Conservation (phyloP, 306 rosid species). For the Rosa chinensis region DNA sequence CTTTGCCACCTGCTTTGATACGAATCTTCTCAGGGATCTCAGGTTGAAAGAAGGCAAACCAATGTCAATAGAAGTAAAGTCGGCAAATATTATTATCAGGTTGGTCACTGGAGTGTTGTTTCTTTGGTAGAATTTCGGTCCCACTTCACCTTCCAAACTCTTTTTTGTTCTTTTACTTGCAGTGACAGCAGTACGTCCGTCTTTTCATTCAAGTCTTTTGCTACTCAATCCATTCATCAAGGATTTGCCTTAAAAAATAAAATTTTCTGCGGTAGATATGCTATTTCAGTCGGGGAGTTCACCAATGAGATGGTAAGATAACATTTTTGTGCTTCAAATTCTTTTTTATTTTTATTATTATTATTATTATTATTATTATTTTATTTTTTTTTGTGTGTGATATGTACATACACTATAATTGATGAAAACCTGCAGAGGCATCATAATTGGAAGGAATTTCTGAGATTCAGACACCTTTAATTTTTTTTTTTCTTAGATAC, state of each 20-base stretch:
- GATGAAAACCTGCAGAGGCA: neutral
- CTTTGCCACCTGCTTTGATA: slow-evolving; percentile 44
- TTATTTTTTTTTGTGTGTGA: neutral
- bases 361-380: too few relatives aligned
- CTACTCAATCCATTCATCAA: slow-evolving; percentile 19
- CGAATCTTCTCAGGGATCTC: slow-evolving; percentile 28
- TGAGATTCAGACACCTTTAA: neutral
- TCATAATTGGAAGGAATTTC: neutral
- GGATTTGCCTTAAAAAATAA: slow-evolving; percentile 29
- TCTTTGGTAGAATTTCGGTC: slow-evolving; percentile 5
- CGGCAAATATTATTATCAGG: slow-evolving; percentile 32
- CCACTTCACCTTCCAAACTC: slow-evolving; percentile 3
- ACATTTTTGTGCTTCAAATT: neutral
- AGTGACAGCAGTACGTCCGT: slow-evolving; percentile 23
- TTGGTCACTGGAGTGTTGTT: slow-evolving; percentile 5
- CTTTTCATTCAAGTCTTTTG: slow-evolving; percentile 17
- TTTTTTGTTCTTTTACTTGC: slow-evolving; percentile 13
- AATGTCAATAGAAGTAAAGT: slow-evolving; percentile 31
- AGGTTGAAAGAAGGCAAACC: slow-evolving; percentile 34
- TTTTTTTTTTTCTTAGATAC: neutral
- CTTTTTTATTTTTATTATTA: too few relatives aligned
- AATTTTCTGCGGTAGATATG: slow-evolving; percentile 30
- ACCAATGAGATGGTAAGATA: slow-evolving; percentile 28
- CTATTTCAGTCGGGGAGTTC: slow-evolving; percentile 37
- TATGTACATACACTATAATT: neutral